Evolutionary conservation across 2,329 filamentous ascomycete species (phyloP), one percentile per base, ranked within the genome.

Genomic region (Ceratocystis eucalypticola): DNA sequence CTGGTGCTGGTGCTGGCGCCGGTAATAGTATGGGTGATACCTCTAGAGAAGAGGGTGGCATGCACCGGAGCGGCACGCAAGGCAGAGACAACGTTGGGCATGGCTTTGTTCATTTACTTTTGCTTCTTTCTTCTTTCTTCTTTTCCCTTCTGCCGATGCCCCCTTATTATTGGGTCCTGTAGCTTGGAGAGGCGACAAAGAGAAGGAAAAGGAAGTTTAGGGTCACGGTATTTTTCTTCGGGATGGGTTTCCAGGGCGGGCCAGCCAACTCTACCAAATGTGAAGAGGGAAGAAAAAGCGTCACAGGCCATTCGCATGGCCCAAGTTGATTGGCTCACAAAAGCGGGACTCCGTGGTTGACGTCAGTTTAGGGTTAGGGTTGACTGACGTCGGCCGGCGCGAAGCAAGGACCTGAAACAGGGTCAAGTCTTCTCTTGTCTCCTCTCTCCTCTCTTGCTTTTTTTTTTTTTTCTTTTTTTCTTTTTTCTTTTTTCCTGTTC

Each of bases 61-160:
- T 30, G 44, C 45, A 10, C 45, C 46, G 45, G 48, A 30, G 63
- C 63, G 46, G 46, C 46, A 50, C 46, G 63, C 33, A 59, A 28
- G 8, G 48, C 22, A 44, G 55, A 25, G 53, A 45, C 22, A 25
- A 57, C 15, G 53, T 20, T 20, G 30, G 17, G 33, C n/a, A 45
- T 53, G 12, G 17, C 17, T 45, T 25, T n/a, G n/a, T 17, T 50
- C 10, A 5, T 62, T 41, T 12, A 17, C 8, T 46, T 15, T 65
- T 15, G 64, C 48, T 46, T n/a, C 46, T 50, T 50, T 50, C 30
- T 30, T 30, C 28, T 28, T 28, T 28, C 28, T 17, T 48, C 46
- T 50, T 7, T 22, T n/a, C 6, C n/a, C 20, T 50, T 7, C 15
- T 50, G 6, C 17, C 46, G 17, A n/a, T 15, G 17, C 20, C 20